These are phyloP conservation scores for Fusarium sp. DNA, from an alignment of 2,329 filamentous ascomycete genomes.

Conservation along the genomic window DNA sequence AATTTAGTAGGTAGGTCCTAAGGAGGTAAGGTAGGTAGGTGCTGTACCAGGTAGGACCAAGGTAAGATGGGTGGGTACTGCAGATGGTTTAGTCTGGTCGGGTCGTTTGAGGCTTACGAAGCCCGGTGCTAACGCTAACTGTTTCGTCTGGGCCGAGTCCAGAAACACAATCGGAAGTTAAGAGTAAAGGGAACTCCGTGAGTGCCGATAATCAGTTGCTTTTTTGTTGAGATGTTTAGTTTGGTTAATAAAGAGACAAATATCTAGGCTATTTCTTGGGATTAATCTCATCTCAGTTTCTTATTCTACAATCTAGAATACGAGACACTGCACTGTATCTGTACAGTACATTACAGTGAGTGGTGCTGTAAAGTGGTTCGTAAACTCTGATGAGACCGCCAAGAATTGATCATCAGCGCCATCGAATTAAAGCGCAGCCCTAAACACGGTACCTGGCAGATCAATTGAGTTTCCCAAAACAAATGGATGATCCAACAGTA, in stretches of 20 bases:
- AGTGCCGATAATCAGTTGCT: not conserved
- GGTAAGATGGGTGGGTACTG: not conserved
- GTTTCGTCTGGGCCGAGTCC: constrained; percentile 4
- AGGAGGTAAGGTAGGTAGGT: not conserved
- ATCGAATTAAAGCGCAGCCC: constrained; percentile 26
- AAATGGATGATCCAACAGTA: constrained; percentile 4
- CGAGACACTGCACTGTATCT: constrained; percentile 3
- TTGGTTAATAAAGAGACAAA: not conserved
- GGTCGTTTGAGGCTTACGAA: constrained; percentile 6
- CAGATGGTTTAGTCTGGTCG: not conserved
- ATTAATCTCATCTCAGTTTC: not conserved
- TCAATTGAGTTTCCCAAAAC: constrained; percentile 28
- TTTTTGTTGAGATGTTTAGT: not conserved
- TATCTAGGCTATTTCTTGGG: not conserved
- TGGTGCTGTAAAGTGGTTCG: constrained; percentile 1
- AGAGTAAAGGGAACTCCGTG: not conserved
- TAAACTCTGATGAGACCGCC: constrained; percentile 23
- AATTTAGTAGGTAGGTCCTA: not conserved
- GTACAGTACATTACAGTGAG: not conserved
- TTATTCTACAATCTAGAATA: not conserved
- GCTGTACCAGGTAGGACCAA: not conserved
- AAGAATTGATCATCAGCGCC: constrained; percentile 33
- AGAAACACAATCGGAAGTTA: constrained; percentile 6
- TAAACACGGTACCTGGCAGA: constrained; percentile 22
- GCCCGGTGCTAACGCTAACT: constrained; percentile 7